Evolutionary conservation across 2,329 filamentous ascomycete species (phyloP), one percentile per base, ranked within the genome.

Genomic region (Nemania serpens): DNA sequence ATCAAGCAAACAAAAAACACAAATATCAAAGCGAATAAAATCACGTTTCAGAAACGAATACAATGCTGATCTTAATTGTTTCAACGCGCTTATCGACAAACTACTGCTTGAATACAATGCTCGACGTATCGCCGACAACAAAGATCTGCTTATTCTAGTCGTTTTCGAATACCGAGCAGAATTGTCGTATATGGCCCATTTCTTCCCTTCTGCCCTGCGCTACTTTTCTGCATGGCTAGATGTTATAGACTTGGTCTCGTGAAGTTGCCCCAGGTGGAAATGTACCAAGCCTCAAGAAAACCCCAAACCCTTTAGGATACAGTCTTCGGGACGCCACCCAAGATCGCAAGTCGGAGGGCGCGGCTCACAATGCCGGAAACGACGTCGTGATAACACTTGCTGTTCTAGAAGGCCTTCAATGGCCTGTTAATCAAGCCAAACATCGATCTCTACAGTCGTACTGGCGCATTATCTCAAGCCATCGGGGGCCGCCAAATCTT

Each of bases 271-370:
- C 55, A 45, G 55, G 46, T 45, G 46, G 47, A 45, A 57, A 57
- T 51, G 55, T 57, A 57, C 55, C 55, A 57, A 57, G 55, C 55
- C 46, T 57, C 29, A 57, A 57, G 46, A 57, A 51, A 50, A 57
- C 47, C 39, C 47, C 45, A 37, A 51, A 50, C 39, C 52, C 55
- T 29, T 22, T 57, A 37, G 47, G 47, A 51, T 51, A 50, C 29
- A 51, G 47, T 50, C 55, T 57, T 45, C 29, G 37, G 46, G 55
- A 57, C 39, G 39, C 45, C 29, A 50, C 39, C 46, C 46, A 37
- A 45, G 55, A 57, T 50, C 46, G 55, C 46, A 57, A 57, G 13
- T 51, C 55, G 46, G 46, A 57, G 39, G 39, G 55, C 46, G 55
- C 55, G 47, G 55, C 55, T 51, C 55, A 57, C 47, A 57, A 57